Base-by-base conservation (phyloP, 257 asterid species). In the Solanum lignicaule region DNA sequence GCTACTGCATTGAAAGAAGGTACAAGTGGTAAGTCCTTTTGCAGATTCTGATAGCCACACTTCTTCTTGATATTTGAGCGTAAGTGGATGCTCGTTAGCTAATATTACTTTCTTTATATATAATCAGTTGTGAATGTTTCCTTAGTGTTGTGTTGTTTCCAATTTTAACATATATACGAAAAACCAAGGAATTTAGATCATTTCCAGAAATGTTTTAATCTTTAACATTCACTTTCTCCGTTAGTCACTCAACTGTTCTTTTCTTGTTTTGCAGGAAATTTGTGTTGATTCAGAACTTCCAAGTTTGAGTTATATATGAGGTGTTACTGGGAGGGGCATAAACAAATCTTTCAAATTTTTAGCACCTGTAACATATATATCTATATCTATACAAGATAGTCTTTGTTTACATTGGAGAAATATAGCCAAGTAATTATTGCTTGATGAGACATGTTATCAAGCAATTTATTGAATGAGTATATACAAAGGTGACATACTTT, bases 1-100 rank as follows among this genome's bases (percentile, higher is more conserved):
- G 60, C 21, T 18, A 48, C 35, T 21, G 52, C 48, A 66, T 83
- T 3, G 38, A 74, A 84, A 85, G 60, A 76, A 75, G 39, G 6
- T 66, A 46, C 69, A 85, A 78, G 11, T 35, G 86, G 90, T 85
- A 74, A 86, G 52, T 76, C 5, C 39, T 62, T n/a, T 86, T 66
- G 78, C 92, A 94, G 96, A 93, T 88, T 91, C 94, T 18, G 95
- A 91, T 83, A 92, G 94, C 15, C 92, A 90, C 39, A 91, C 93
- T 83, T 92, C 95, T 87, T 94, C 95, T 15, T 89, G 83, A 27
- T 73, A 27, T 74, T 27, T 41, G 6, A 38, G n/a, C 15, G 55
- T 38, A 36, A 11, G 55, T 75, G 12, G 13, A 35, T 13, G n/a
- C 14, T 71, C 83, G 23, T 74, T 35, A 8, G 39, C 39, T 36